These are phyloP conservation scores for Penicillium pulvis DNA, from an alignment of 495 filamentous ascomycete species.

Conservation along the genomic window DNA sequence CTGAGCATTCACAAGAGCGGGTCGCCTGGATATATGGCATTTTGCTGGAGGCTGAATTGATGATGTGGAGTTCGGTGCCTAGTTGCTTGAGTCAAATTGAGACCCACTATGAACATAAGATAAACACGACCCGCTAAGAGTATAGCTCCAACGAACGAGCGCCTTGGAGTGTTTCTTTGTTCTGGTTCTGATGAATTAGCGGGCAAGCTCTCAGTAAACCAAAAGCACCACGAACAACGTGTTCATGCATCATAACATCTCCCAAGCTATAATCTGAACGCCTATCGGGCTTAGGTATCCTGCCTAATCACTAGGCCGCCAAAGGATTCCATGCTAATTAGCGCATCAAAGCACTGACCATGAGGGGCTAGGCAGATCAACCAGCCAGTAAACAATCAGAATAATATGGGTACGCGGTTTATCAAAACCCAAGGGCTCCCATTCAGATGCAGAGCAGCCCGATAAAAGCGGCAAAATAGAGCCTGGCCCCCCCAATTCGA, in stretches of 20 bases:
- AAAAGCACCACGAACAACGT: background rate
- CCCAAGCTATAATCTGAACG: background rate
- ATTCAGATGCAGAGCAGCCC: background rate
- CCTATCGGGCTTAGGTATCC: background rate
- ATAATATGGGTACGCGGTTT: background rate
- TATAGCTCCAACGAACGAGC: background rate
- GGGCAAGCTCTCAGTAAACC: background rate
- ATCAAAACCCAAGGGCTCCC: background rate
- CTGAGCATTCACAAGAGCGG: background rate
- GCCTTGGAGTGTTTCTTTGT: too few species aligned
- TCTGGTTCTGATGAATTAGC: background rate
- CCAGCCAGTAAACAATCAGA: background rate
- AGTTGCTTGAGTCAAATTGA: background rate
- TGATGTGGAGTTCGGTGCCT: background rate
- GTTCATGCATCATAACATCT: background rate
- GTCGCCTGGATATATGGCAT: background rate
- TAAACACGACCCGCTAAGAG: background rate
- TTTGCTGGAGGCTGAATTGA: background rate
- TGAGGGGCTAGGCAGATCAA: background rate
- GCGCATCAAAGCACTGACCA: background rate
- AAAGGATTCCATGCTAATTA: background rate
- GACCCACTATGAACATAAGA: background rate
- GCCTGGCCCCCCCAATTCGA: background rate
- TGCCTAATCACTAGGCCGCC: background rate
- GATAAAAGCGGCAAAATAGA: background rate